phyloP scores from a whole-genome alignment of 2,329 filamentous ascomycete genomes.

The Epichloe gansuensis region DNA sequence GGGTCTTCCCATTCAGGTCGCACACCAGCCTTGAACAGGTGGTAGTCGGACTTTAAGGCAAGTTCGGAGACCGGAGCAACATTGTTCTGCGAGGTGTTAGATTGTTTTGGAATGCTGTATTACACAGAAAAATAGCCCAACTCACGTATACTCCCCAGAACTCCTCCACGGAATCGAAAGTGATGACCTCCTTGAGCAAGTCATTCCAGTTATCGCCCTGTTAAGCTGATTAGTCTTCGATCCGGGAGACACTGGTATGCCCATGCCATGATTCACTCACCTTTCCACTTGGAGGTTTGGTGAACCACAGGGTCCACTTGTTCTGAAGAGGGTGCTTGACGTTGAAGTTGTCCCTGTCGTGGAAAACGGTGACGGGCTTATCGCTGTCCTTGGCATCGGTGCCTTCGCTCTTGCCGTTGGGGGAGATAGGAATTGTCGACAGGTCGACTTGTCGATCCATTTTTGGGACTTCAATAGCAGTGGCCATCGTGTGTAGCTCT shows the following conservation, averaged over 20 bases:
- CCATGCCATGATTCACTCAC: constrained; percentile 29
- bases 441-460: constrained; percentile 49
- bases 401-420: constrained; percentile 41
- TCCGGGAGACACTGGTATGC: neutral
- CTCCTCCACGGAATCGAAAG: constrained; percentile 96
- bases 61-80: constrained; percentile 93
- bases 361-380: constrained; percentile 84
- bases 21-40: constrained; percentile 95
- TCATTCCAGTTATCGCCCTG: constrained; percentile 98
- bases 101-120: constrained; percentile 1
- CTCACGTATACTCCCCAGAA: constrained; percentile 99
- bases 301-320: constrained; percentile 99
- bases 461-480: constrained; percentile 20
- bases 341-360: constrained; percentile 98
- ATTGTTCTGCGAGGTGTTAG: constrained; percentile 61
- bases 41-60: constrained; percentile 95
- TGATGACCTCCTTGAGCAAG: constrained; percentile 94
- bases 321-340: constrained; percentile 98
- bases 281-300: constrained; percentile 93
- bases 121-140: constrained; percentile 12
- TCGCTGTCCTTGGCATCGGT: constrained; percentile 34
- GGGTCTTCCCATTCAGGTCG: constrained; percentile 97
- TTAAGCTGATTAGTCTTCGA: constrained; percentile 6
- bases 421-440: constrained; percentile 55
- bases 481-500: constrained; percentile 21